Evolutionary conservation across 148 eudicot species (phyloP).

Genomic region (Fallopia convolvulus): DNA sequence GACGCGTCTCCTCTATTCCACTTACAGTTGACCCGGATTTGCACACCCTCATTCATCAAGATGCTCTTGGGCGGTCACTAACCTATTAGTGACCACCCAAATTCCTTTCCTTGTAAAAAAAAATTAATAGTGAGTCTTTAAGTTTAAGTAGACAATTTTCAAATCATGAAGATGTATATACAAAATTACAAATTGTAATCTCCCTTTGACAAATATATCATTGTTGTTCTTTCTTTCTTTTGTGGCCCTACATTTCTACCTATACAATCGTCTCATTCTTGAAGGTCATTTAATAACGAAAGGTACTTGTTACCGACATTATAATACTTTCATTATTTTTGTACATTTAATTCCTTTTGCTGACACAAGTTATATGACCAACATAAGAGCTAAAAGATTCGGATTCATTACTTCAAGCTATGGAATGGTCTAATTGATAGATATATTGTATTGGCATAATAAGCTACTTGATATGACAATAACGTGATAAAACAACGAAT

Average conservation of each 20-base stretch:
- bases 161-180: neutral
- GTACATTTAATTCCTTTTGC: neutral
- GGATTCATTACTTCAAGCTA: too few relatives aligned
- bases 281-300: neutral
- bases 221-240: neutral
- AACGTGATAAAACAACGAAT: too few relatives aligned
- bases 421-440: too few relatives aligned
- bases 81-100: too few relatives aligned
- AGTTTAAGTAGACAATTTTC: neutral
- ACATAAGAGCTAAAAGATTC: neutral
- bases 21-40: too few relatives aligned
- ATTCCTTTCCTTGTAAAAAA: too few relatives aligned
- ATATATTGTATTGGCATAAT: too few relatives aligned
- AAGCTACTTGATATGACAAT: too few relatives aligned
- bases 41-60: too few relatives aligned
- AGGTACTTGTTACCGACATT: constrained; percentile 2
- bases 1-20: too few relatives aligned
- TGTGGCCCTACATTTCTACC: neutral
- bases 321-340: neutral
- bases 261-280: neutral
- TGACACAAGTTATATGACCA: neutral
- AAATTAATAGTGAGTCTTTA: neutral
- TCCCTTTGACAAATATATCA: neutral
- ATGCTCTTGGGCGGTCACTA: too few relatives aligned
- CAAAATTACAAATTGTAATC: too few relatives aligned